Percentiles rank a stretch among this genome's conserved stretches.
phyloP scores from a whole-genome alignment of 192 early-diverging fungal species.

The Entomortierella lignicola region DNA sequence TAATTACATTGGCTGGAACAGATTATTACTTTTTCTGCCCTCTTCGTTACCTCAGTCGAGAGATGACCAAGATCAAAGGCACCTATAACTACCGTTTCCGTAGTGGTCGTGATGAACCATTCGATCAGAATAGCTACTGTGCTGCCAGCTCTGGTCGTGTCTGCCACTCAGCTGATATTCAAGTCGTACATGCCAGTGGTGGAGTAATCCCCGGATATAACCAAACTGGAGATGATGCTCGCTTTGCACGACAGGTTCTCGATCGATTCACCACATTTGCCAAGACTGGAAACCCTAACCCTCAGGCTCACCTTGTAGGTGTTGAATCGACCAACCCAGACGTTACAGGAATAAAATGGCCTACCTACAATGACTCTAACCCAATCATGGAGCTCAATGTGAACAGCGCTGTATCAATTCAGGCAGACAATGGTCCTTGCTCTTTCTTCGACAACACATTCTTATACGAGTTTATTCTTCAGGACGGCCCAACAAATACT shows the following conservation, averaged over 20 bases:
- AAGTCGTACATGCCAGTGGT: slow-evolving; percentile 45
- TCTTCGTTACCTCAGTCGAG: slow-evolving; percentile 38
- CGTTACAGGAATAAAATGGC: too few relatives aligned
- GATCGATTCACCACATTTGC: slow-evolving; percentile 49
- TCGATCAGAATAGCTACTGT: slow-evolving; percentile 20
- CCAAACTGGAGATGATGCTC: slow-evolving; percentile 40
- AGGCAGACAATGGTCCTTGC: too few relatives aligned
- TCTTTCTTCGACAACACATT: too few relatives aligned
- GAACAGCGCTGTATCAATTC: too few relatives aligned
- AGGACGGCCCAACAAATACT: too few relatives aligned
- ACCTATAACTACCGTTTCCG: slow-evolving; percentile 53
- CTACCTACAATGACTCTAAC: too few relatives aligned
- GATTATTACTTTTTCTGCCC: slow-evolving; percentile 48
- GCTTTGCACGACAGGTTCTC: slow-evolving; percentile 33
- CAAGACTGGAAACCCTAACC: slow-evolving; percentile 19
- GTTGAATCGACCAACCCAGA: too few relatives aligned
- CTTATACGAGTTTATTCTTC: too few relatives aligned
- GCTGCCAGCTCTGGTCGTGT: slow-evolving; percentile 24
- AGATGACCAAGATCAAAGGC: slow-evolving; percentile 23
- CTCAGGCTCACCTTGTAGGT: too few relatives aligned
- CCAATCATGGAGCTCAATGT: too few relatives aligned
- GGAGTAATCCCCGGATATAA: slow-evolving; percentile 19
- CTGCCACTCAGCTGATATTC: slow-evolving; percentile 51
- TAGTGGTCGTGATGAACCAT: slow-evolving; percentile 23
- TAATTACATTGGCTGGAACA: slow-evolving; percentile 20